Evolutionary conservation across 140 eudicot species (phyloP).

Genomic region (Erigeron philadelphicus): DNA sequence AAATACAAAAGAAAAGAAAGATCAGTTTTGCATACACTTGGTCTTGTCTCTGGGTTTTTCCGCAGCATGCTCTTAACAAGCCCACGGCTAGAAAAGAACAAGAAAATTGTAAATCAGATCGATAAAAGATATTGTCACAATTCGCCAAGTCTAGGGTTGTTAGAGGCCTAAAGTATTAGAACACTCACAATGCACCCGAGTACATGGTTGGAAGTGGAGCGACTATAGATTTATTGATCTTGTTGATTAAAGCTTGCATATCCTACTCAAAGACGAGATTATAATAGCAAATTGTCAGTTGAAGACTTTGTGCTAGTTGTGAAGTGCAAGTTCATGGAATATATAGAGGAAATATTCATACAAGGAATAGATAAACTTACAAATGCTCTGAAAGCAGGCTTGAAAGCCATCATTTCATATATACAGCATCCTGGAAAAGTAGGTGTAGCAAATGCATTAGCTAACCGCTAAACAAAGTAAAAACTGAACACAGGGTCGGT

Average conservation of each 20-base stretch:
- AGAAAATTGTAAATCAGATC: conserved; percentile 3
- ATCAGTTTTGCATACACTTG: conserved; percentile 59
- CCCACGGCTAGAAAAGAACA: conserved; percentile 55
- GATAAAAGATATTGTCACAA: neutral
- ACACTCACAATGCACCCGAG: conserved; percentile 84
- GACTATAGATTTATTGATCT: conserved; percentile 75
- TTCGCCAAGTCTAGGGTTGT: neutral
- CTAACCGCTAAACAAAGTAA: neutral
- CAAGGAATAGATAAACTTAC: conserved; percentile 44
- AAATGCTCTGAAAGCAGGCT: conserved; percentile 96
- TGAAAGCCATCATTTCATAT: conserved; percentile 89
- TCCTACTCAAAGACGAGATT: conserved; percentile 53
- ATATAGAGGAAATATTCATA: conserved; percentile 11
- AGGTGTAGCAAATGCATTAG: conserved; percentile 15
- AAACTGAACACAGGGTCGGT: neutral
- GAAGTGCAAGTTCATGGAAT: conserved; percentile 12
- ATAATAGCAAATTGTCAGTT: conserved; percentile 9
- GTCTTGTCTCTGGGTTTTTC: conserved; percentile 86
- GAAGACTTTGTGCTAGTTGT: neutral
- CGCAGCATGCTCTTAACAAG: conserved; percentile 91
- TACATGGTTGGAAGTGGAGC: conserved; percentile 88
- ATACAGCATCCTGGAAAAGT: conserved; percentile 77
- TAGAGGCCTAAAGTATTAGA: conserved; percentile 2
- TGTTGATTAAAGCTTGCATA: conserved; percentile 85
- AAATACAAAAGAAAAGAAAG: conserved; percentile 5